Base-by-base conservation (phyloP, 805 yeast species). In the Ogataea nitratoaversa region DNA sequence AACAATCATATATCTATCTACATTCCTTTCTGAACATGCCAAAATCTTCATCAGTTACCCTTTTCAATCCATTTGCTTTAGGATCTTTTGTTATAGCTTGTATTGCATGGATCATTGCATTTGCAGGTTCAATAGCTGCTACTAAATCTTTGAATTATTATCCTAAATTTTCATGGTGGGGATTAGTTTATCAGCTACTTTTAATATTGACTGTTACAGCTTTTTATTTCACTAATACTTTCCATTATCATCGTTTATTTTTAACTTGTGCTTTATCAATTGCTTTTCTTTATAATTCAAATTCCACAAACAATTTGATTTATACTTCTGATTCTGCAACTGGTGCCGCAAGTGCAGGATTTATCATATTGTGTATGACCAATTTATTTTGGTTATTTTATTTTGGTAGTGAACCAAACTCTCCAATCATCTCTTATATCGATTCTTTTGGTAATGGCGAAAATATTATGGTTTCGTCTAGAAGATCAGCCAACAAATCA, bases 101-200 rank as follows among this genome's bases (percentile, higher is more conserved):
- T 3, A 70, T 88, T 19, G 78, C 95, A 13, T 91, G 98, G 98
- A 68, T 88, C 43, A 76, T 93, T 37, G 86, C 95, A 8, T 72
- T 93, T 40, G 95, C 84, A 2, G 97, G 97, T 2, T 85, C 95
- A 13, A 79, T 85, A 16, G 79, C 84, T 1, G 59, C 78, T 6
- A 70, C 69, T 14, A 58, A 61, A 16, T 60, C 47, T 17, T 32
- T 50, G 7, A 23, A 63, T 13, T 49, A 62, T 5, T 87, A 83
- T 57, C 96, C 97, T 1, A 76, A 78, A 48, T 84, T 91, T 63
- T 78, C 93, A 4, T 91, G 99, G 99, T 93, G 99, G 99, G 95
- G 95, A 1, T 62, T 93, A 5, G 90, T 84, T 2, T 93, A 78
- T 57, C 81, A 91, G 63, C 67, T 89, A 17, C 46, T 86, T 23